A percentile compares a stretch with the other conserved stretches of the same genome.
These are phyloP conservation scores for Candida qinlingensis DNA, from an alignment of 805 yeast genomes.

Conservation along the genomic window DNA sequence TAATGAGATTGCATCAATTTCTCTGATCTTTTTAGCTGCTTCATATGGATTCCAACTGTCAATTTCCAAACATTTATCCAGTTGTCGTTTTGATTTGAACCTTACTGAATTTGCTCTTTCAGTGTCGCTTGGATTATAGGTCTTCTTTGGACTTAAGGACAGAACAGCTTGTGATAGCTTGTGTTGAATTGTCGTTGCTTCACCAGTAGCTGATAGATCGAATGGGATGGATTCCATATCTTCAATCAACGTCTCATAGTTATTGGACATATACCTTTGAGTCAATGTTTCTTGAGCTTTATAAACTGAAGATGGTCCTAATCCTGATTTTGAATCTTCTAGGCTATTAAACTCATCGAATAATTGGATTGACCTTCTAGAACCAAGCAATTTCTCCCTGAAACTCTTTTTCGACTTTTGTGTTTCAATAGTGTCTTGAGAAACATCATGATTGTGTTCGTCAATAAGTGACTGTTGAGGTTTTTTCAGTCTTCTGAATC, in stretches of 20 bases:
- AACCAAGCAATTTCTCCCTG: conserved; percentile 9
- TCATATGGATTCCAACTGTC: conserved; percentile 20
- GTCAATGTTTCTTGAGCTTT: conserved; percentile 22
- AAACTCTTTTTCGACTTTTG: background rate
- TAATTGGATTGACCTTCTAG: background rate
- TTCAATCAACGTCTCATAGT: conserved; percentile 17
- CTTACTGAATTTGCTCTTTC: conserved; percentile 3
- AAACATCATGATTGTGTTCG: background rate
- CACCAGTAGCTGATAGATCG: conserved; percentile 13
- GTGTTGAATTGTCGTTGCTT: conserved; percentile 5
- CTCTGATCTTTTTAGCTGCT: conserved; percentile 12
- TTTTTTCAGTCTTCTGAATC: background rate
- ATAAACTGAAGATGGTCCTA: background rate
- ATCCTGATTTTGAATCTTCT: background rate
- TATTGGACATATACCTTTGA: conserved; percentile 20
- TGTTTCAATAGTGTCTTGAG: background rate
- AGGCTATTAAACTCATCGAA: background rate
- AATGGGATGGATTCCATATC: conserved; percentile 25
- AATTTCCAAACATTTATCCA: background rate
- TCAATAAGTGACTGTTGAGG: background rate
- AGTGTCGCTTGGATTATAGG: background rate
- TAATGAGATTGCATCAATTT: conserved; percentile 8
- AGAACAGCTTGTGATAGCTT: conserved; percentile 10
- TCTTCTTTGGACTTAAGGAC: conserved; percentile 17
- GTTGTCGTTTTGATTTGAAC: conserved; percentile 6